Evolutionary conservation across 805 yeast genomes (phyloP), one percentile per base, ranked within the genome.

Genomic region (Dipodascus geniculatus): DNA sequence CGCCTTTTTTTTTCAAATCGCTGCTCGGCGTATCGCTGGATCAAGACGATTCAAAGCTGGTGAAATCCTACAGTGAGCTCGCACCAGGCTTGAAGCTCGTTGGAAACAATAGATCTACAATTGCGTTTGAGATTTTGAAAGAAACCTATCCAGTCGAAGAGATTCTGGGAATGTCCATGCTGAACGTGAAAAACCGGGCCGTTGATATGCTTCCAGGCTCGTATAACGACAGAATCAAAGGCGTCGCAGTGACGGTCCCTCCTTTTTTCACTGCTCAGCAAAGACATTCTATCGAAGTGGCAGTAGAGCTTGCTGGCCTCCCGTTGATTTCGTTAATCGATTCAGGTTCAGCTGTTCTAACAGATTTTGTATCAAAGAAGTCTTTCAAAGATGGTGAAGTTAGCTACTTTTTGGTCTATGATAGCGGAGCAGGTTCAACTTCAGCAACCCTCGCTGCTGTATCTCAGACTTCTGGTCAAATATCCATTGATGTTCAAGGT

Each of bases 381-480:
- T 72, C 73, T 28, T 77, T 77, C 56, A 61, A 63, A 11, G 66
- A 66, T 2, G 44, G 44, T 38, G 75, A 73, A 2, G 76, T 74
- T 54, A 80, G 79, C 60, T 76, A 80, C 62, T 86, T 86, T 64
- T 65, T 88, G 51, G 77, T 93, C 35, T 88, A 83, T 65, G 99
- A 93, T 66, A 79, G 86, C 78, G 99, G 99, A 49, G 91, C 96
- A 3, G 95, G 95, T 1, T 83, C 95, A 0, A 85, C 95, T 0
- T 80, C 83, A 53, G 95, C 96, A 1, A 85, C 98, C 0, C 70
- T 93, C n/a, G 79, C 89, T 51, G 80, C 90, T 0, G 74, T 83
- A 57, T 67, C 69, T 17, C 78, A 78, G 22, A 71, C 22, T 17
- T 42, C 48, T 50, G 56, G 60, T 50, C 59, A 75, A 11, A 63